A percentile compares a stretch with the other conserved stretches of the same genome.
Conservation (phyloP, 768 basidiomycete genomes). For the Kwoniella bestiolae region DNA sequence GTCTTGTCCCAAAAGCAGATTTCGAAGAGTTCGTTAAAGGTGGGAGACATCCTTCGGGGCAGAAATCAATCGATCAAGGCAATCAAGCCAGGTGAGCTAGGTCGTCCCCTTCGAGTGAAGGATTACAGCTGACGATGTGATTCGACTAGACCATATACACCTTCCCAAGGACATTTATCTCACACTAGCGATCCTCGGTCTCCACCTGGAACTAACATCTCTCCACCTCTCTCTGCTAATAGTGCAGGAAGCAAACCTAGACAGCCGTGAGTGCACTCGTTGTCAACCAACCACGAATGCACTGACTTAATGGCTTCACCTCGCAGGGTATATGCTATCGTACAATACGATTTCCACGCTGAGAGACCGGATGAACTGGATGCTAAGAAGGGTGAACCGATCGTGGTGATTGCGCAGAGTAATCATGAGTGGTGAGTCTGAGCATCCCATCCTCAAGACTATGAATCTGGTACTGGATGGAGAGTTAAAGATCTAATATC, state of each 20-base stretch:
- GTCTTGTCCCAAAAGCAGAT: slow-evolving; percentile 80
- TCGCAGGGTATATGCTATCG: slow-evolving; percentile 86
- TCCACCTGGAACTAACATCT: slow-evolving; percentile 28
- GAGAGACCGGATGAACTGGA: slow-evolving; percentile 96
- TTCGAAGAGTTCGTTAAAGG: slow-evolving; percentile 90
- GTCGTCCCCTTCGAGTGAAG: too few relatives aligned
- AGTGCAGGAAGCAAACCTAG: slow-evolving; percentile 15
- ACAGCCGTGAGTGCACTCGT: slow-evolving; percentile 39
- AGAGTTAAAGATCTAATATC: too few relatives aligned
- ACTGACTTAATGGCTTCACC: slow-evolving; percentile 48
- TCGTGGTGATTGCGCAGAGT: slow-evolving; percentile 98
- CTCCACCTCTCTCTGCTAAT: slow-evolving; percentile 24
- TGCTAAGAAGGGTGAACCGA: slow-evolving; percentile 88
- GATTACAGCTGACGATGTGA: background rate
- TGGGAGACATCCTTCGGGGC: slow-evolving; percentile 27
- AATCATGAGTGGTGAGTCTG: slow-evolving; percentile 84
- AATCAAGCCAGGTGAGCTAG: slow-evolving; percentile 26
- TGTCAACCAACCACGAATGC: too few relatives aligned
- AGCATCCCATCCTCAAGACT: background rate
- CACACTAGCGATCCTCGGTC: slow-evolving; percentile 32
- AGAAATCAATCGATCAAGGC: slow-evolving; percentile 22
- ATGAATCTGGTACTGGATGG: too few relatives aligned
- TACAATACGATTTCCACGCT: slow-evolving; percentile 92
- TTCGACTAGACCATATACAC: slow-evolving; percentile 35
- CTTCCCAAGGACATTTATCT: slow-evolving; percentile 32